Evolutionary conservation across 805 yeast genomes (phyloP), one percentile per base, ranked within the genome.

Genomic region (Candida xyloterini): DNA sequence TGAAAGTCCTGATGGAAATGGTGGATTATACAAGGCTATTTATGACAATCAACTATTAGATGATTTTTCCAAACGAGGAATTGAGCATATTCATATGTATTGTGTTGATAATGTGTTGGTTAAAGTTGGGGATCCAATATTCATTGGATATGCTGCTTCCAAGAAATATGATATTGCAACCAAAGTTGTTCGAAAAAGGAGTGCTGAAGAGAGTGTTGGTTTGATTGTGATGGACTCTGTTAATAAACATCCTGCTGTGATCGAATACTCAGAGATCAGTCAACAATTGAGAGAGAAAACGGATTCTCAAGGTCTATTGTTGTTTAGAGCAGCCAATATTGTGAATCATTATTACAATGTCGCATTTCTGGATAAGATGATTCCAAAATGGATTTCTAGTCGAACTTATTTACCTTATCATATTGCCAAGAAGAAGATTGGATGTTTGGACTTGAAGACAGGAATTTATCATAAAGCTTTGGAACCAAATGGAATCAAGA

Each of bases 1-100:
- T 20, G 84, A 84, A 54, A 85, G 96, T 6, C 99, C 99, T 1
- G 98, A 93, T 63, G 99, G 99, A 1, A 93, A 93, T 60, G 99
- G 99, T 43, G 99, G 99, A 2, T 70, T 93, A 35, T 93, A 93
- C 67, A 82, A 79, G 56, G 98, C 96, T 1, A 71, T 93, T 27
- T 65, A 67, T 51, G 74, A 74, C 30, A 76, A 81, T 49, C 74
- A 77, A 2, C 67, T 90, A 14, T 55, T 93, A 23, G 74, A 75
- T 6, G 96, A 91, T 59, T 76, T 93, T 59, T 56, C 65, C 21
- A 44, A 52, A 7, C 79, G 79, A 41, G 89, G 88, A 5, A 78
- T 91, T 48, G 78, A 86, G 62, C 98, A 93, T 59, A 73, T 93
- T 46, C 97, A 93, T 65, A 87, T 90, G 85, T 93, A 89, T 67